Evolutionary conservation across 2,329 filamentous ascomycete species (phyloP).

Genomic region (Verruconis gallopava): DNA sequence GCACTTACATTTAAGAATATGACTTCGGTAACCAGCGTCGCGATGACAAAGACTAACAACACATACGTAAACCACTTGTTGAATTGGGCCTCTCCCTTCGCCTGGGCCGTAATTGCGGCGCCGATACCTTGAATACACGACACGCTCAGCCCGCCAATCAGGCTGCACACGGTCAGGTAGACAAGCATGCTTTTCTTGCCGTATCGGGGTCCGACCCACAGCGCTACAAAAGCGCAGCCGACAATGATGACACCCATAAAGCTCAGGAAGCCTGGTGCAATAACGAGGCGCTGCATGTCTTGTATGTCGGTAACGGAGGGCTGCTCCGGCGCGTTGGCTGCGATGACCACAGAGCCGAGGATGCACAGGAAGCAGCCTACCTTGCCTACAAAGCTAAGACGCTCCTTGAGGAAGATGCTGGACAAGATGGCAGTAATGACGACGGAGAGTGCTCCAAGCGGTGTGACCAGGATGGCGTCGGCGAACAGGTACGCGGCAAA

Average conservation of each 20-base stretch:
- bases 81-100: slow-evolving; percentile 71
- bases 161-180: slow-evolving; percentile 90
- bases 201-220: slow-evolving; percentile 76
- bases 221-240: slow-evolving; percentile 55
- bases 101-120: slow-evolving; percentile 79
- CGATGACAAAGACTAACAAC: slow-evolving; percentile 75
- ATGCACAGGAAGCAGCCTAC: slow-evolving; percentile 94
- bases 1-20: slow-evolving; percentile 85
- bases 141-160: slow-evolving; percentile 86
- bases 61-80: slow-evolving; percentile 97
- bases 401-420: slow-evolving; percentile 90
- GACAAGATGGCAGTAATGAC: slow-evolving; percentile 86
- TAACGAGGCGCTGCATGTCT: slow-evolving; percentile 80
- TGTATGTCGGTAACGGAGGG: slow-evolving; percentile 79
- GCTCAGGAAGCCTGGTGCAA: slow-evolving; percentile 71
- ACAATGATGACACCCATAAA: slow-evolving; percentile 76
- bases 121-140: slow-evolving; percentile 90
- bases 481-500: slow-evolving; percentile 96
- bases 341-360: slow-evolving; percentile 83
- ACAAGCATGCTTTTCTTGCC: slow-evolving; percentile 97
- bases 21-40: slow-evolving; percentile 85
- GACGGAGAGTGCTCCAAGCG: slow-evolving; percentile 80
- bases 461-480: slow-evolving; percentile 89
- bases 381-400: slow-evolving; percentile 89
- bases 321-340: slow-evolving; percentile 79